Percentiles rank a stretch among this genome's conserved stretches.
Evolutionary conservation across 768 basidiomycete species (phyloP).

Genomic region (Leccinum olivaceopallidum): DNA sequence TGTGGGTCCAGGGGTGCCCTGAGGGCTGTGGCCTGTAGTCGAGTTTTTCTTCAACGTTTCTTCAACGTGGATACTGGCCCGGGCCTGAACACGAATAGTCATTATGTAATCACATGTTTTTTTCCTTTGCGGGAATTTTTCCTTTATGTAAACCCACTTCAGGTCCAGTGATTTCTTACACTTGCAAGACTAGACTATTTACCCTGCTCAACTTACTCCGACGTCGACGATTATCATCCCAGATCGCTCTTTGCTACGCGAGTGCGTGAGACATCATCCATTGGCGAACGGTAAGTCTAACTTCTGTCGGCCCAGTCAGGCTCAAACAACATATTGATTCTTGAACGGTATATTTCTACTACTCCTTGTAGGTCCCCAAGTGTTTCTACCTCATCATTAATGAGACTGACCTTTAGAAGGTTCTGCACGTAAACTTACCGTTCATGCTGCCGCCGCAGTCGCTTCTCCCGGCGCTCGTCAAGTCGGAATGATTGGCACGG

Average conservation of each 20-base stretch:
- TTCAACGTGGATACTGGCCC: too few species aligned
- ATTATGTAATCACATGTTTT: too few species aligned
- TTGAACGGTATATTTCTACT: background rate
- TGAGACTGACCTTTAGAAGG: background rate
- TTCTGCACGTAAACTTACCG: background rate
- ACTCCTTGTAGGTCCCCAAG: background rate
- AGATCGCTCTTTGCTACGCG: background rate
- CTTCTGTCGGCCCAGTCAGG: background rate
- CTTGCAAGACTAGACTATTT: too few species aligned
- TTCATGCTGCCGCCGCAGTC: background rate
- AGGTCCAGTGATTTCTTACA: too few species aligned
- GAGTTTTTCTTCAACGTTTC: too few species aligned
- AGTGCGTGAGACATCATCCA: background rate
- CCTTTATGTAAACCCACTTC: too few species aligned
- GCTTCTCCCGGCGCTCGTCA: background rate
- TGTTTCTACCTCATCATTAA: background rate
- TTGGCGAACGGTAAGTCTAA: background rate
- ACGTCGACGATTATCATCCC: background rate
- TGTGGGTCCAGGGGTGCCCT: too few species aligned
- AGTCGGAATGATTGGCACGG: background rate
- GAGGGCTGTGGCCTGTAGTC: too few species aligned
- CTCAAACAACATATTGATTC: background rate
- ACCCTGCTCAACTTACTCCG: background rate
- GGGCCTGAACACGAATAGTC: too few species aligned
- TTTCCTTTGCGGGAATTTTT: background rate